Evolutionary conservation across 495 filamentous ascomycete genomes (phyloP).

Genomic region (Aspergillus sclerotioniger): DNA sequence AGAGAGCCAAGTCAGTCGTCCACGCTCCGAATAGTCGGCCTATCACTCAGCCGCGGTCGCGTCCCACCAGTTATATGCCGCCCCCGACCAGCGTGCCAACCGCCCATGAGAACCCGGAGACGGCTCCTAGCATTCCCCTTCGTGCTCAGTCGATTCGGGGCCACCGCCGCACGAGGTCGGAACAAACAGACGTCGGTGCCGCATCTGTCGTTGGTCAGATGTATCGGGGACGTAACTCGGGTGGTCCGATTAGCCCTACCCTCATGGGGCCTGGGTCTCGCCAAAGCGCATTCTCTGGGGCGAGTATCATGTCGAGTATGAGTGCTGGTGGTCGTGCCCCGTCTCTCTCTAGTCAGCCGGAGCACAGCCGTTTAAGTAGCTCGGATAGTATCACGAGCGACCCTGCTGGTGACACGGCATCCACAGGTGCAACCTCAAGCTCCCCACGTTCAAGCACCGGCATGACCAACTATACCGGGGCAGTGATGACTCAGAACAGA

Average conservation of each 20-base stretch:
- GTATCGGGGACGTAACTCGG: constrained; percentile 69
- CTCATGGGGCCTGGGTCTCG: constrained; percentile 44
- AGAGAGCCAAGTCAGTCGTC: constrained; percentile 76
- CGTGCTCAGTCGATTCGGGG: constrained; percentile 63
- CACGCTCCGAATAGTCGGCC: constrained; percentile 38
- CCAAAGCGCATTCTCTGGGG: constrained; percentile 45
- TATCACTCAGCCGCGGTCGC: constrained; percentile 46
- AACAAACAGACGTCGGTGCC: constrained; percentile 60
- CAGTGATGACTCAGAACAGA: constrained; percentile 70
- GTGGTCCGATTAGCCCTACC: constrained; percentile 53
- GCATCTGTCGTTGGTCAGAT: constrained; percentile 79
- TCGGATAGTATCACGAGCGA: constrained; percentile 61
- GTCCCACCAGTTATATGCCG: constrained; percentile 62
- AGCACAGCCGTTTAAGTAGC: constrained; percentile 48
- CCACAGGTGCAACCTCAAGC: constrained; percentile 51
- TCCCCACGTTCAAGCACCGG: constrained; percentile 57
- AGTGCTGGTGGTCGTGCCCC: constrained; percentile 51
- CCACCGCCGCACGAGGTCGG: constrained; percentile 65
- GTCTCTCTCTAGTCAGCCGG: constrained; percentile 45
- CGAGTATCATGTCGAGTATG: constrained; percentile 42
- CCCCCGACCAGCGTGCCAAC: constrained; percentile 35
- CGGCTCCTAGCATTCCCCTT: constrained; percentile 81
- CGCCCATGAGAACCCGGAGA: constrained; percentile 67
- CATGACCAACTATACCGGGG: constrained; percentile 52
- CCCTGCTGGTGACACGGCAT: constrained; percentile 50